These are phyloP conservation scores for Encephalitozoon intestinalis DNA, from an alignment of 371 early-diverging fungal genomes.

Conservation along the genomic window DNA sequence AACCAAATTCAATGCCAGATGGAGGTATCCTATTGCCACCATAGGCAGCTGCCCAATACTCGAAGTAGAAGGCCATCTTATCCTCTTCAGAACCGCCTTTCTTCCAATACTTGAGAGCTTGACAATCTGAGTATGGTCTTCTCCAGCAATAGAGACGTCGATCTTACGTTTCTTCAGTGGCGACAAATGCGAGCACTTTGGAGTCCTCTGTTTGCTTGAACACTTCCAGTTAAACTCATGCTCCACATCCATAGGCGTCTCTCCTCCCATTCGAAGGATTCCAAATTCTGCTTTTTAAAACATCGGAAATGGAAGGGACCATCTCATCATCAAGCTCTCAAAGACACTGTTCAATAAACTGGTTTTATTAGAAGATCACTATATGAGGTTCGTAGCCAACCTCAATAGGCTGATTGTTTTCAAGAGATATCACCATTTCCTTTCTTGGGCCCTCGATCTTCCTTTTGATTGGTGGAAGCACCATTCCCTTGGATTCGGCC, in stretches of 20 bases:
- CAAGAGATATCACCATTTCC: constrained; percentile 71
- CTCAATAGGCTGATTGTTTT: constrained; percentile 64
- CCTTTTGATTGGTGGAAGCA: constrained; percentile 73
- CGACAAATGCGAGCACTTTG: constrained; percentile 8
- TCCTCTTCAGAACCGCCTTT: background rate
- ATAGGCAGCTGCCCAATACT: background rate
- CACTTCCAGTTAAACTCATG: constrained; percentile 38
- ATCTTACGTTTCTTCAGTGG: constrained; percentile 16
- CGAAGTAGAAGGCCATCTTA: background rate
- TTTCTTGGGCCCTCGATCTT: constrained; percentile 78
- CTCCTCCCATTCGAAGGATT: constrained; percentile 1
- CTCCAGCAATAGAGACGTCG: background rate
- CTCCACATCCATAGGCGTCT: constrained; percentile 38
- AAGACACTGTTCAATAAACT: background rate
- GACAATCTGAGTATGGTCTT: background rate
- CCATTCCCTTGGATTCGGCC: constrained; percentile 65
- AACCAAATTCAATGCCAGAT: constrained; percentile 46
- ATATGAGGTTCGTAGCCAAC: constrained; percentile 34
- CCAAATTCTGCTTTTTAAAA: background rate
- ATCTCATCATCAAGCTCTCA: background rate
- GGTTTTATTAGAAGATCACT: constrained; percentile 24
- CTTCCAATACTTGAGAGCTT: background rate
- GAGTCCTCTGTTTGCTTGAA: background rate
- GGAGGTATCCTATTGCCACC: constrained; percentile 40
- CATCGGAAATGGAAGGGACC: no score